Evolutionary conservation across 2,329 filamentous ascomycete genomes (phyloP), one percentile per base, ranked within the genome.

Genomic region (Macrophomina phaseolina): DNA sequence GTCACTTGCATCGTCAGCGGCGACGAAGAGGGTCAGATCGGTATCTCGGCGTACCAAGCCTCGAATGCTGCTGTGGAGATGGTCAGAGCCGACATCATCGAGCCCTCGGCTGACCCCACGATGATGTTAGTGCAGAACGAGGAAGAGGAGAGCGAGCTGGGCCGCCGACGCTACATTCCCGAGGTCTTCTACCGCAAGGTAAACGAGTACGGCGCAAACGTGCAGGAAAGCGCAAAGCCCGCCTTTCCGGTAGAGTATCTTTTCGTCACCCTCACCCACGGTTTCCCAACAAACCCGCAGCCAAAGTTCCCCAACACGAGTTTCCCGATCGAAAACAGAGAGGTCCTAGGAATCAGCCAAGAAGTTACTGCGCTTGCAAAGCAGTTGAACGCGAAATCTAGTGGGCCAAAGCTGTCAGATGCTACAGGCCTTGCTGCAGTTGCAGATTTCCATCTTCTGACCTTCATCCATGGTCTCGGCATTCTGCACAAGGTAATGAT

Each of bases 1-100:
- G 94, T 99, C 56, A 98, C 95, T 0, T 99, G 95, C 78, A 89
- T 99, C 51, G 86, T 99, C 68, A 94, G 92, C n/a, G 94, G 94
- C 55, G 94, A 98, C 73, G 92, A 95, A 70, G 84, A 92, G 58
- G 93, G 94, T 65, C 89, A 93, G 69, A 98, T 99, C 71, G 86
- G 90, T 18, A 92, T 99, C 69, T 92, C 93, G 4, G 89, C 94
- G 0, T 99, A 98, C 74, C 95, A 99, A 79, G 94, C 93, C 69
- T 97, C 94, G 0, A 97, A 97, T 72, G 91, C 95, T 16, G 93
- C 94, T 0, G 93, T 97, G 4, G 95, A 99, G 78, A 99, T 99
- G 95, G 92, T 97, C 32, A 87, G 91, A 69, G 94, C 95, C 46
- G 92, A 98, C 73, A 94, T 99, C 70, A 88, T 99, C 68, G 95